Base-by-base conservation (phyloP, 352 stramenopile species). In the Globisporangium recalcitrans region DNA sequence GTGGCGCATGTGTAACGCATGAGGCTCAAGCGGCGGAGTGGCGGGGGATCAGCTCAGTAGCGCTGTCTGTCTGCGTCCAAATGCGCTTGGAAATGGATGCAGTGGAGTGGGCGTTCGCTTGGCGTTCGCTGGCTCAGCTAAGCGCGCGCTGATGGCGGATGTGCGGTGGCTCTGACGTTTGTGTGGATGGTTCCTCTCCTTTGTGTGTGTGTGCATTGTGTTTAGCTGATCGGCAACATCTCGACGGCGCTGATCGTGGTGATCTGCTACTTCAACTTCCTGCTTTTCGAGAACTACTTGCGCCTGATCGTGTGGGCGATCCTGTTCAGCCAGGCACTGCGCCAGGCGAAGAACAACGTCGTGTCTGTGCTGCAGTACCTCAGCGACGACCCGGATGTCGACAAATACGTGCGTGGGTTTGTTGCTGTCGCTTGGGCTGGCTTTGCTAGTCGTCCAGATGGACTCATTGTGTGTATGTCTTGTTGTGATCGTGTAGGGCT, bases 261-360 rank as follows among this genome's bases (percentile, higher is more conserved):
- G 48, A 80, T 95, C 48, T 85, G 91, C 67, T 95, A 95, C 70
- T 93, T 93, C 67, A 95, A 95, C 74, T 95, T 95, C 65, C 69
- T 93, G 46, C 74, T 95, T 57, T 95, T 95, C 52, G 86, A 95
- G 73, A 92, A 89, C 77, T 95, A 95, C 69, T 54, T 93, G 65
- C 76, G 85, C 6, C 72, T 95, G 40, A 95, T 95, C 56, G 80
- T 95, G 14, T 95, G 86, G 86, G 82, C 83, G 42, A 90, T 93
- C 61, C 63, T 95, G 40, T 91, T 90, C 73, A 93, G 82, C 52
- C 84, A 95, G 51, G 86, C 86, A 47, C 74, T 95, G 67, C 82
- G 86, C 3, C 84, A 91, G 54, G 84, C 86, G 49, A 95, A 93
- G 68, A 92, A 89, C 59, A 93, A 90, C 44, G 78, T 95, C 58